phyloP scores from a whole-genome alignment of 2,329 filamentous ascomycete species.

The Rhytidhysteron rufulum region DNA sequence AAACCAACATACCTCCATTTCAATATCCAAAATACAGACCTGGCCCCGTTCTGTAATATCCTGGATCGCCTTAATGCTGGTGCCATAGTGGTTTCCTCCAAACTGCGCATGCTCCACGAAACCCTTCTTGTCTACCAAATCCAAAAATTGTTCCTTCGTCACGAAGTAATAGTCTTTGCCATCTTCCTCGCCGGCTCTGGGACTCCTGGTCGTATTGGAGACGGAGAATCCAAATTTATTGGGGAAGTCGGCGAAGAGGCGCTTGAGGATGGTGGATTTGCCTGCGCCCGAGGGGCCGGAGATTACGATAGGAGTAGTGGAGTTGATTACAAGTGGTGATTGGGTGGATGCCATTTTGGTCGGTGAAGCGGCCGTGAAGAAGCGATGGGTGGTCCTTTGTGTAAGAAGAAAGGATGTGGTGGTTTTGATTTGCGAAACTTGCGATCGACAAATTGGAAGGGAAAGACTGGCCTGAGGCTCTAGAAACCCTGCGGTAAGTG shows the following conservation, averaged over 20 bases:
- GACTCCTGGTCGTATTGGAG: constrained; percentile 73
- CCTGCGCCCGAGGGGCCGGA: constrained; percentile 76
- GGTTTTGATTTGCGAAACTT: too few species aligned
- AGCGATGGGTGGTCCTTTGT: not conserved
- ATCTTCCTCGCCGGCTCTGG: constrained; percentile 70
- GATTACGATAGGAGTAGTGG: constrained; percentile 63
- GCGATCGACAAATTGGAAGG: too few species aligned
- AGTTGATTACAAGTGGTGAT: not conserved
- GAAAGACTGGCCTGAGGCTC: too few species aligned
- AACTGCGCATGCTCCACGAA: constrained; percentile 90
- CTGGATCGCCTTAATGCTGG: constrained; percentile 73
- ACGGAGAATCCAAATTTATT: constrained; percentile 62
- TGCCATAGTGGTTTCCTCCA: constrained; percentile 83
- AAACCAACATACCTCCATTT: constrained; percentile 71
- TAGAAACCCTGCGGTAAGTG: too few species aligned
- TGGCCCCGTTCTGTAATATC: constrained; percentile 67
- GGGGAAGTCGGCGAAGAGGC: constrained; percentile 63
- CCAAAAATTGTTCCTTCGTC: constrained; percentile 61
- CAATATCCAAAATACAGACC: constrained; percentile 86
- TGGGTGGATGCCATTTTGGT: not conserved
- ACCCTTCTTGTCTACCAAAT: constrained; percentile 62
- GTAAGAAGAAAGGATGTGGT: too few species aligned
- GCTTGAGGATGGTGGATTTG: constrained; percentile 75
- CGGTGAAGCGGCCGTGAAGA: not conserved
- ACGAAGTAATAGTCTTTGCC: constrained; percentile 82